Percentiles rank a stretch among this genome's conserved stretches.
Conservation (phyloP, 371 early-diverging fungal species). For the Globomyces sp. region DNA sequence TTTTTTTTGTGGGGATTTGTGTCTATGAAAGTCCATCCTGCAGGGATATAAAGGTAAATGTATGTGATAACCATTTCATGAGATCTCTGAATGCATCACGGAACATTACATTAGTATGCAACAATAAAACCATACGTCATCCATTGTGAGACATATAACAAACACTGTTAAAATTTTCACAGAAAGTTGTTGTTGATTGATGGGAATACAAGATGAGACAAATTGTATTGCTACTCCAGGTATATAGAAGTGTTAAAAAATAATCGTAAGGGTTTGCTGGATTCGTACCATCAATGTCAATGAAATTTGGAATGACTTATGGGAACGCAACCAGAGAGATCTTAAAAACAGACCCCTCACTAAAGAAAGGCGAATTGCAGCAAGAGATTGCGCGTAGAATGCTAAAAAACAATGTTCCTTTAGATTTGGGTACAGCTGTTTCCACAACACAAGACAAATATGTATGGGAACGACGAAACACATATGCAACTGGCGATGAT, state of each 20-base stretch:
- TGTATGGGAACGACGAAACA: conserved; percentile 40
- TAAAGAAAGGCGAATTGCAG: conserved; percentile 45
- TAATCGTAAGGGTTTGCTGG: conserved; percentile 34
- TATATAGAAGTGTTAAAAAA: no score
- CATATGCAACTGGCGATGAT: conserved; percentile 52
- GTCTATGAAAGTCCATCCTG: no score
- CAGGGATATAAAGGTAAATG: no score
- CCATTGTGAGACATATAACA: not conserved
- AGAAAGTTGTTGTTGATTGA: not conserved
- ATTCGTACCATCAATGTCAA: conserved; percentile 46
- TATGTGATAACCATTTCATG: no score
- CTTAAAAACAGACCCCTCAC: conserved; percentile 44
- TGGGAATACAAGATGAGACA: conserved; percentile 29
- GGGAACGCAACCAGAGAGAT: conserved; percentile 54
- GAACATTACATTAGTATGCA: no score
- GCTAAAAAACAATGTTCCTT: not conserved
- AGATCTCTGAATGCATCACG: no score
- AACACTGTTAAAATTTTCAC: not conserved
- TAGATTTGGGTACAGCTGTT: conserved; percentile 10
- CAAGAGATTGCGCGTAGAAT: conserved; percentile 18
- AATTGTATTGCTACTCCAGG: conserved; percentile 43
- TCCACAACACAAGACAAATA: conserved; percentile 24
- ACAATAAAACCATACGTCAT: no score
- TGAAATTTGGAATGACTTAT: conserved; percentile 49
- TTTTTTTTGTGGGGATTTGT: no score